phyloP scores from a whole-genome alignment of 306 rosid species.

The Begonia masoniana region DNA sequence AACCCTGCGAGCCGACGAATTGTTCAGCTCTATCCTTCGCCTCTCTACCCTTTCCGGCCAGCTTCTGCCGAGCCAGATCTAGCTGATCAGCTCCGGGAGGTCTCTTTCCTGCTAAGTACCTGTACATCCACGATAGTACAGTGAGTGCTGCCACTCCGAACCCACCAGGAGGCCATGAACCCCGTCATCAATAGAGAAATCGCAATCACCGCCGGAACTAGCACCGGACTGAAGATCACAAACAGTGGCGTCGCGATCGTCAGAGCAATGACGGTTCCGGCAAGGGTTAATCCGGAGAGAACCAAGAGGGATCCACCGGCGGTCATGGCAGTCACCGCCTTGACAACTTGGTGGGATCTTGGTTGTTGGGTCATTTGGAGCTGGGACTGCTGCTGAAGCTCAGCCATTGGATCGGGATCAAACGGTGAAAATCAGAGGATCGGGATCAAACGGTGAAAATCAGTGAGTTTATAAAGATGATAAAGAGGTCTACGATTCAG shows the following conservation, averaged over 20 bases:
- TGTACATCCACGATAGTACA: constrained; percentile 54
- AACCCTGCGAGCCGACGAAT: too few relatives aligned
- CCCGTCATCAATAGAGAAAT: constrained; percentile 29
- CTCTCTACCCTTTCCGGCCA: too few relatives aligned
- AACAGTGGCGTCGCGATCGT: constrained; percentile 50
- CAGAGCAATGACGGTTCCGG: constrained; percentile 42
- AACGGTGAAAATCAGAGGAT: background rate
- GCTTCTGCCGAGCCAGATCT: too few relatives aligned
- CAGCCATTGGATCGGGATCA: constrained; percentile 22
- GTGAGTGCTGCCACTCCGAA: constrained; percentile 58
- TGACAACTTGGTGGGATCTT: constrained; percentile 26
- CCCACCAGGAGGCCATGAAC: constrained; percentile 48
- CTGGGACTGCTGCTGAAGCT: constrained; percentile 6
- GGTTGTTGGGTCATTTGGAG: constrained; percentile 4
- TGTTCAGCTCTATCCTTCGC: too few relatives aligned
- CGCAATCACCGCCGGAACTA: constrained; percentile 41
- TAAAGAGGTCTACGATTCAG: background rate
- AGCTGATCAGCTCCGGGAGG: constrained; percentile 22
- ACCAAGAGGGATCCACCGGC: constrained; percentile 55
- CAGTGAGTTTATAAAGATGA: background rate
- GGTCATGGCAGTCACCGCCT: constrained; percentile 41
- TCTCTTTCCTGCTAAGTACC: constrained; percentile 43
- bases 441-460: too few relatives aligned
- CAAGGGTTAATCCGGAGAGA: constrained; percentile 31
- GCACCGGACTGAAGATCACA: constrained; percentile 6